Evolutionary conservation across 1,284 basidiomycete genomes (phyloP).

Genomic region (Puccinia triticina): DNA sequence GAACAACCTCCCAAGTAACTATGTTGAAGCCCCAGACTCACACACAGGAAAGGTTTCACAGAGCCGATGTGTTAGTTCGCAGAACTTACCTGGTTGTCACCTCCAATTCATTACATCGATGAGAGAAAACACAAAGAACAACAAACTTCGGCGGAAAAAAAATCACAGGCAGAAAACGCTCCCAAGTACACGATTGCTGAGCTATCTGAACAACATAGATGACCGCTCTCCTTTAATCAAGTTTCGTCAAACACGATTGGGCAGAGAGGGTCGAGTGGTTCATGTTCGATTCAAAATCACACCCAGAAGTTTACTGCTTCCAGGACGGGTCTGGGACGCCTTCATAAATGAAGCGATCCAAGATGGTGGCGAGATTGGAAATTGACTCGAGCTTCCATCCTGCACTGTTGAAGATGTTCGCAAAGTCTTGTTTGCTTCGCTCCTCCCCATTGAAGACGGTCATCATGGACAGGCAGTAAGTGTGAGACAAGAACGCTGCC

Average conservation of each 20-base stretch:
- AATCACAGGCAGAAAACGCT: no score
- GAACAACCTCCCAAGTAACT: no score
- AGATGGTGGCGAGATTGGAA: not conserved
- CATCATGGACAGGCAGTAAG: not conserved
- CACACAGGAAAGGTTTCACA: no score
- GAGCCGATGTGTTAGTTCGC: no score
- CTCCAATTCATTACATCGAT: no score
- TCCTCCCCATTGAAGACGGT: constrained; percentile 17
- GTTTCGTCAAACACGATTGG: not conserved
- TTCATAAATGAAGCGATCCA: constrained; percentile 15
- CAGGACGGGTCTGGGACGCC: constrained; percentile 3
- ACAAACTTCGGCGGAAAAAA: no score
- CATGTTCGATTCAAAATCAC: not conserved
- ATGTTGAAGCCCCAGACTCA: no score
- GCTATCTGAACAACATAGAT: no score
- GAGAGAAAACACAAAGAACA: no score
- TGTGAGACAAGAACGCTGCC: constrained; percentile 1
- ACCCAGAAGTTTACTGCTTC: not conserved
- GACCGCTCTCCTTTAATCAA: not conserved
- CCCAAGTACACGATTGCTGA: no score
- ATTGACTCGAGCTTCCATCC: not conserved
- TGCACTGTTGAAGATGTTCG: not conserved
- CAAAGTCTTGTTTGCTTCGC: not conserved
- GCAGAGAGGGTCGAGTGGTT: not conserved
- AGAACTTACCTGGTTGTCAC: no score